Evolutionary conservation across 257 asterid genomes (phyloP).

Genomic region (Salvia miltiorrhiza): DNA sequence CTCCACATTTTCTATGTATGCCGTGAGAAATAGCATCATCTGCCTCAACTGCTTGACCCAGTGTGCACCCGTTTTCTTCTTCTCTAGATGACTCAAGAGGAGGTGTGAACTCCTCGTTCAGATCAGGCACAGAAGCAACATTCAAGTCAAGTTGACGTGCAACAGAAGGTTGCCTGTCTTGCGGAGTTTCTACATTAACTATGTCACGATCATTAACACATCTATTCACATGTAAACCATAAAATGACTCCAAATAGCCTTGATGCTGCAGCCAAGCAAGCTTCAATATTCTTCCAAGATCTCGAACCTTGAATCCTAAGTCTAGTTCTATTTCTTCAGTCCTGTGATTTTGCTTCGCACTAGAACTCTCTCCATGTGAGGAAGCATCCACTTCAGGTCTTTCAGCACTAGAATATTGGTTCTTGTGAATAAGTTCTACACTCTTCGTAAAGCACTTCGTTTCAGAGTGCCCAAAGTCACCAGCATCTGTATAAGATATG

Average conservation of each 20-base stretch:
- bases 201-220: constrained; percentile 33
- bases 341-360: constrained; percentile 36
- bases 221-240: constrained; percentile 31
- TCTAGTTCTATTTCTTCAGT: constrained; percentile 56
- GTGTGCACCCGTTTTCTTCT: constrained; percentile 49
- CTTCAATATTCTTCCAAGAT: constrained; percentile 72
- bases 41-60: constrained; percentile 49
- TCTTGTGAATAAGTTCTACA: constrained; percentile 49
- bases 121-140: constrained; percentile 77
- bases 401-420: constrained; percentile 26
- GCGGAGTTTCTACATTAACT: constrained; percentile 50
- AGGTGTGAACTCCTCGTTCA: constrained; percentile 71
- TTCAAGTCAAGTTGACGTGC: constrained; percentile 73
- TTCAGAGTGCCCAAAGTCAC: constrained; percentile 83
- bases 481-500: constrained; percentile 55
- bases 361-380: constrained; percentile 52
- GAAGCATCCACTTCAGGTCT: constrained; percentile 34
- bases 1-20: constrained; percentile 42
- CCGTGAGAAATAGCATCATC: constrained; percentile 63
- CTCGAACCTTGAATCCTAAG: constrained; percentile 80
- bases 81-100: constrained; percentile 58
- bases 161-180: constrained; percentile 41
- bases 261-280: constrained; percentile 67
- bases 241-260: constrained; percentile 50
- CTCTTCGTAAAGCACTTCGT: constrained; percentile 76